Base-by-base conservation (phyloP, 495 filamentous ascomycete genomes). In the Neurospora hispaniola region DNA sequence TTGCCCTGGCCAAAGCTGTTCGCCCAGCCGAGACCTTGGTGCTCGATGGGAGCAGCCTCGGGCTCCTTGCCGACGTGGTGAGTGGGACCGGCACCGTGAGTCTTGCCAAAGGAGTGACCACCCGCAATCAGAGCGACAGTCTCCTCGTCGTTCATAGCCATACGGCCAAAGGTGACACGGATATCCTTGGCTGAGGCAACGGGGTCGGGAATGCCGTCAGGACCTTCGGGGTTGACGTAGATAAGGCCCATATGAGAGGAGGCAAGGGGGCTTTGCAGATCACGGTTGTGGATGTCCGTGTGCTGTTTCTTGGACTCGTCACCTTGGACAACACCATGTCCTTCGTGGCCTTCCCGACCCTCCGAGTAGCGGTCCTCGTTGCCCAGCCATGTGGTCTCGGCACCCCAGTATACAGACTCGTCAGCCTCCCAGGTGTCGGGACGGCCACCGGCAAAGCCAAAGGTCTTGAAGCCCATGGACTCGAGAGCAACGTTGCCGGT, bases 101-200 rank as follows among this genome's bases (percentile, higher is more conserved):
- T 92, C 85, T 93, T 93, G 74, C 90, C 90, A 75, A 93, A 92
- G 27, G 85, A 84, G 84, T 93, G 90, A 69, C 90, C 90, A 78
- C 90, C 90, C n/a, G 88, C 89, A 76, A 93, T 92, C 42, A 93
- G 79, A 6, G 90, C 90, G 27, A 90, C 90, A 2, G 90, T 93
- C 81, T 93, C 90, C 81, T 91, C 89, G 77, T 93, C 90, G 77
- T 91, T 88, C 90, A 93, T 93, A 71, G 88, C 90, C 90, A 93
- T 93, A 77, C 89, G 90, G 77, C 84, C 84, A 73, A 93, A 93
- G 42, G 90, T 92, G 72, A 82, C 82, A 71, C 90, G 90, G 77
- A 93, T 92, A 79, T 93, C 90, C 40, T 84, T 79, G 71, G 86
- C 90, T 0, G 90, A 85, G n/a, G 88, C 88, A 44, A 90, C 78